Evolutionary conservation across 139 green algal species (phyloP), one percentile per base, ranked within the genome.

Genomic region (Micractinium conductrix): DNA sequence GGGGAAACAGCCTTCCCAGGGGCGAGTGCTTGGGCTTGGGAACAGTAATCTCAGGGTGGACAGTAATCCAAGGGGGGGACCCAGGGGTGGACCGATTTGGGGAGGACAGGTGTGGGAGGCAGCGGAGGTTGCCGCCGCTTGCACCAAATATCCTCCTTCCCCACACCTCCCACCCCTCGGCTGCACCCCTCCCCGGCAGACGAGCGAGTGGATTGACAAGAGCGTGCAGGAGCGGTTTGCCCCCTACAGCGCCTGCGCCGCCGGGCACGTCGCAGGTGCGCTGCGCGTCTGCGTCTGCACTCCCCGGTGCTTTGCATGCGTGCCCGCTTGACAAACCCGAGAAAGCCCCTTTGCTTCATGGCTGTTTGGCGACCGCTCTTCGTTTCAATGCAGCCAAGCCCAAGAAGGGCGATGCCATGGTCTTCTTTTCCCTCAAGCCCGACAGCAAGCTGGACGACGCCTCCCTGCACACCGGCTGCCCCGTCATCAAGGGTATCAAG

Each of bases 401-500:
- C 6, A 80, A 73, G 60, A 89, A 89, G 74, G 91, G 90, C 7
- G 90, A 94, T 76, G 90, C 91, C 2, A 62, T 94, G 42, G 68
- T 94, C 14, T 94, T 94, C 75, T 93, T 84, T 73, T 81, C 40
- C 60, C 74, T 89, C 67, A 86, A 68, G 26, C 86, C 84, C 0
- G 84, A 86, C 60, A 87, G 84, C 84, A 88, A 38, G 84, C 33
- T 38, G 30, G 89, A 93, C 68, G 10, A 16, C 30, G 42, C 50
- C 24, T 74, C 83, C 33, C 33, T 92, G 26, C 90, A 93, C 84
- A 85, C 87, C 68, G 91, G 89, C 48, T 95, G 92, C 84, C 93
- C 93, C 12, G 91, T 96, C 5, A 67, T 93, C 21, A 28, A 72
- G 14, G 92, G 92, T 16, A 76, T 90, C 14, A 95, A 96, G 80